Percentiles rank a stretch among this genome's conserved stretches.
Conservation (phyloP, 2,329 filamentous ascomycete species). For the Paecilomyces niveus region DNA sequence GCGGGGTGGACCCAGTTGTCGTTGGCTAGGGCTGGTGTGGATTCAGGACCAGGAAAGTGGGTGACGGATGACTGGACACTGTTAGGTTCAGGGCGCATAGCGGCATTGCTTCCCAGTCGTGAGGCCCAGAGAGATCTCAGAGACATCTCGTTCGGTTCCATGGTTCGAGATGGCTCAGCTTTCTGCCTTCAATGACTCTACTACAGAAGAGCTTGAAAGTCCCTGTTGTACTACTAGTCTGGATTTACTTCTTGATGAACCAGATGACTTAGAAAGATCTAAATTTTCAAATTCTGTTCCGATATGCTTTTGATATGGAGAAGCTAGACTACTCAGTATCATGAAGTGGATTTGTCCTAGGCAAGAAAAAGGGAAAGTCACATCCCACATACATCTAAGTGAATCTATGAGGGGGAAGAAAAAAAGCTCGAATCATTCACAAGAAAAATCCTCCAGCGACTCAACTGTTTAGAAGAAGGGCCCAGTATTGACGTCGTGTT, state of each 20-base stretch:
- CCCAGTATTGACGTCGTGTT: neutral
- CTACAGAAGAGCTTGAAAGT: neutral
- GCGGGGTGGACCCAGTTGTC: neutral
- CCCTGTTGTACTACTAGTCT: neutral
- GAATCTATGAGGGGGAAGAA: neutral
- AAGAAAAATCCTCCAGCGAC: neutral
- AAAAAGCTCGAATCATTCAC: neutral
- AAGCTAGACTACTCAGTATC: neutral
- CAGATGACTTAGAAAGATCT: neutral
- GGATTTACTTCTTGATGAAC: neutral
- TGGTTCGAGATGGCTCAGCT: neutral
- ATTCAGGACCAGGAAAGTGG: neutral
- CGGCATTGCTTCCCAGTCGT: neutral
- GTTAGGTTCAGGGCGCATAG: neutral
- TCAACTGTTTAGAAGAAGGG: neutral
- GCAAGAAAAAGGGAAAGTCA: neutral
- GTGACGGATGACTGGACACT: neutral
- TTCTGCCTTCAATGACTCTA: neutral
- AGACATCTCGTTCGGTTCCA: neutral
- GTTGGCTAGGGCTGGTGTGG: neutral
- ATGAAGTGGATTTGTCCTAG: neutral
- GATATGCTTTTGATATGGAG: neutral
- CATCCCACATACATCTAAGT: neutral
- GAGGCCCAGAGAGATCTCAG: neutral
- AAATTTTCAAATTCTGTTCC: neutral